A percentile compares a stretch with the other conserved stretches of the same genome.
These are phyloP conservation scores for Umbelopsis sp. DNA, from an alignment of 371 early-diverging fungal genomes.

Conservation along the genomic window DNA sequence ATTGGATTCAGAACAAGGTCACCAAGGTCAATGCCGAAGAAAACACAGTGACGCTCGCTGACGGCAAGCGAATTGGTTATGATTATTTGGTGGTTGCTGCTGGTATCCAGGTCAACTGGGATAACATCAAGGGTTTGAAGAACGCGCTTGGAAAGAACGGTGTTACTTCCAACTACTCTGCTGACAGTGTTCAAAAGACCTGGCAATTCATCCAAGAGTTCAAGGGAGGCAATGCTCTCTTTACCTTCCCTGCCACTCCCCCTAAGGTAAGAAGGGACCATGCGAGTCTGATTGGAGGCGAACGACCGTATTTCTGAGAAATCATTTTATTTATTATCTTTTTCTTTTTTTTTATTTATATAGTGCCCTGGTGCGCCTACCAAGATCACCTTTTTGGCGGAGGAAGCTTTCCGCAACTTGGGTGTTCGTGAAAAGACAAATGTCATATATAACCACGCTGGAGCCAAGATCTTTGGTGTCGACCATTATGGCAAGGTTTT, in stretches of 20 bases:
- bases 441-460: slow-evolving; percentile 75
- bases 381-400: slow-evolving; percentile 89
- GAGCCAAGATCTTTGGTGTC: slow-evolving; percentile 86
- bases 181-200: slow-evolving; percentile 76
- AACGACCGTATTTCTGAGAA: too few species aligned
- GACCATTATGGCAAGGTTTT: slow-evolving; percentile 84
- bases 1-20: slow-evolving; percentile 79
- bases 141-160: slow-evolving; percentile 81
- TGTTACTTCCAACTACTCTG: slow-evolving; percentile 83
- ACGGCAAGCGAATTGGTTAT: slow-evolving; percentile 75
- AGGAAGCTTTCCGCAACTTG: slow-evolving; percentile 75
- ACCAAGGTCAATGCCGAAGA: slow-evolving; percentile 69
- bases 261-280: slow-evolving; percentile 66
- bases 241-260: slow-evolving; percentile 89
- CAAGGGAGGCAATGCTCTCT: slow-evolving; percentile 85
- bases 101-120: slow-evolving; percentile 83
- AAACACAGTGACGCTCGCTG: slow-evolving; percentile 68
- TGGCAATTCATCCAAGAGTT: slow-evolving; percentile 73
- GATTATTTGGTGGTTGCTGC: slow-evolving; percentile 90
- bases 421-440: slow-evolving; percentile 73
- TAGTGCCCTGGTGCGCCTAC: slow-evolving; percentile 91
- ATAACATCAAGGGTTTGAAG: slow-evolving; percentile 76
- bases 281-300: too few species aligned
- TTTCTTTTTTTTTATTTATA: too few species aligned
- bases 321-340: not conserved